Base-by-base conservation (phyloP, 352 stramenopile species). In the Pythium coloratum region DNA sequence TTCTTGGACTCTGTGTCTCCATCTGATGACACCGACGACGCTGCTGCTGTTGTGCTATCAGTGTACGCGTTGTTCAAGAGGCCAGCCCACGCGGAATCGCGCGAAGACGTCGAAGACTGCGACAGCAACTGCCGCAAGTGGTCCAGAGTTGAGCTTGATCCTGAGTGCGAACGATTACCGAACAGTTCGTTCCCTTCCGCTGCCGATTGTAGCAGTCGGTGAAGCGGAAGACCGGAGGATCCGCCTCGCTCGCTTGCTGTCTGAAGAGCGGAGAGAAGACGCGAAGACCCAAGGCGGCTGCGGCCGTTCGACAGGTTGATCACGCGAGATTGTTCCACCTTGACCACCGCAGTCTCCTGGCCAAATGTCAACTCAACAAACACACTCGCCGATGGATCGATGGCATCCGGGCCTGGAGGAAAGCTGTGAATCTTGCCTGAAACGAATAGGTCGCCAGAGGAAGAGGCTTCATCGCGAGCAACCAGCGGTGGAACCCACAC, bases 381-480 rank as follows among this genome's bases (percentile, higher is more conserved):
- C 34, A 90, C 80, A 24, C 65, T 79, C 8, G 70, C 71, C 2
- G 73, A 76, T 34, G 82, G 72, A 10, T 67, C 72, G 46, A 88
- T 77, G 7, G 78, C 81, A 33, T 88, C 78, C 20, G 84, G 56
- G 1, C 79, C 81, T 16, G 79, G 72, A 36, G 82, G 80, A 28
- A 90, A 90, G 33, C 73, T 84, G 57, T 86, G 85, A 46, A 93
- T 86, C 33, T 65, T 85, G 49, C 80, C 85, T 40, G 83, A 73
- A 9, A 90, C 60, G 60, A 73, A 82, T 5, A 93, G 57, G 34
- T 82, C 74, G 14, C 76, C 44, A 10, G 56, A 34, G 14, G 72
- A 77, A 5, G 13, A 10, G 33, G 13, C 34, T 4, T 12, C 26
- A 34, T 32, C 49, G 32, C 12, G 14, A 18, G 24, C 68, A 2